Evolutionary conservation across 192 early-diverging fungal genomes (phyloP), one percentile per base, ranked within the genome.

Genomic region (Coemansia sp.): DNA sequence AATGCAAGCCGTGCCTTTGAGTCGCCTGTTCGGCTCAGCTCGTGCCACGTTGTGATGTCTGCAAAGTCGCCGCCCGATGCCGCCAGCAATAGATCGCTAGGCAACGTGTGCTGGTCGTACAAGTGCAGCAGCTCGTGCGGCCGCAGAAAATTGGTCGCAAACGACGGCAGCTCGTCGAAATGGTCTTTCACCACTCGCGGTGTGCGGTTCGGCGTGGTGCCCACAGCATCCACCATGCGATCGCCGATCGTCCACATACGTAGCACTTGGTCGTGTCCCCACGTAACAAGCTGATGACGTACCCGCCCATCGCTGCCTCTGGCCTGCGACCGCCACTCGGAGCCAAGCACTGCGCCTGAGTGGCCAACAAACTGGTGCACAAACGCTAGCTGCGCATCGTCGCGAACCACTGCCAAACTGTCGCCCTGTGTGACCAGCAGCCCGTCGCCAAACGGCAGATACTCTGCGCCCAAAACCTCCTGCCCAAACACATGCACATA

Each of bases 101-200:
- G 67, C 53, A 78, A 56, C 27, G 43, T 21, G 19, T 53, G 49
- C 38, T 63, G 62, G 37, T 61, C 58, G 37, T 65, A 50, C 58
- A 75, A 39, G 48, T 75, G 72, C 69, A 80, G 54, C 56, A 80
- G 59, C 31, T 74, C 65, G 54, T 80, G 65, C 16, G 78, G 78
- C 6, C 55, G 69, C 12, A 72, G 29, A 50, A 68, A 80, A 55
- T 72, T 80, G 16, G 78, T 65, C 0, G 72, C 68, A 57, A 80
- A 80, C 55, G 78, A 80, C 6, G 68, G 69, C 31, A 17, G 51
- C 56, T 19, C 31, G 10, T 19, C 31, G 17, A 23, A 38, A 38
- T 27, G 21, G 16, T 35, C 31, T 2, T 3, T 14, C 35, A 26
- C 27, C 27, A 17, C 6, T 25, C 39, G 51, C 21, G 22, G 7